Percentiles rank a stretch among this genome's conserved stretches.
phyloP scores from a whole-genome alignment of 768 basidiomycete species.

The Astraeus odoratus region DNA sequence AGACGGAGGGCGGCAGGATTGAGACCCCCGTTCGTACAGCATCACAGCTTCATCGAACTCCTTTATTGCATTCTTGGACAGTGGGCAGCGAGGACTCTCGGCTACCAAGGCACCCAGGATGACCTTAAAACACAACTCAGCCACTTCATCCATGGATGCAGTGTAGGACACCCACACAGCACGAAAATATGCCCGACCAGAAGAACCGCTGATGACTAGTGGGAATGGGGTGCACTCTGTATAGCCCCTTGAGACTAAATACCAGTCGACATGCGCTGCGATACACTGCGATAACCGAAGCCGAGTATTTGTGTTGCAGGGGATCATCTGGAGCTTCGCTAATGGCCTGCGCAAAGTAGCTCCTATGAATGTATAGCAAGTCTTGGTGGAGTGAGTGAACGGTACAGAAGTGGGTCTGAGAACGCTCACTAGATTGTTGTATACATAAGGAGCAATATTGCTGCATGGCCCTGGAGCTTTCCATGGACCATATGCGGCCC shows the following conservation, averaged over 20 bases:
- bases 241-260: slow-evolving; percentile 32
- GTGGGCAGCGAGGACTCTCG: slow-evolving; percentile 37
- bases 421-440: slow-evolving; percentile 44
- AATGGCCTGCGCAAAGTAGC: slow-evolving; percentile 62
- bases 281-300: slow-evolving; percentile 67
- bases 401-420: neutral
- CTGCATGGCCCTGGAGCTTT: slow-evolving; percentile 26
- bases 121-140: slow-evolving; percentile 23
- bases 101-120: slow-evolving; percentile 41
- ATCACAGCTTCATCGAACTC: slow-evolving; percentile 32
- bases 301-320: slow-evolving; percentile 54
- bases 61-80: slow-evolving; percentile 33
- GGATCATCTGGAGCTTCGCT: slow-evolving; percentile 52
- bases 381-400: slow-evolving; percentile 27
- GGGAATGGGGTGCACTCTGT: slow-evolving; percentile 28
- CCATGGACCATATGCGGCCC: slow-evolving; percentile 11
- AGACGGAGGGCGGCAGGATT: slow-evolving; percentile 29
- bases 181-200: slow-evolving; percentile 44
- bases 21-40: slow-evolving; percentile 39
- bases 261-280: slow-evolving; percentile 66
- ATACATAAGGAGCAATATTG: slow-evolving; percentile 36
- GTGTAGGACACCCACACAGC: slow-evolving; percentile 34
- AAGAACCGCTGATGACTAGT: slow-evolving; percentile 39
- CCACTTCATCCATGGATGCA: neutral
- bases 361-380: slow-evolving; percentile 57